Conservation (phyloP, 768 basidiomycete genomes). For the Lyophyllum decastes region DNA sequence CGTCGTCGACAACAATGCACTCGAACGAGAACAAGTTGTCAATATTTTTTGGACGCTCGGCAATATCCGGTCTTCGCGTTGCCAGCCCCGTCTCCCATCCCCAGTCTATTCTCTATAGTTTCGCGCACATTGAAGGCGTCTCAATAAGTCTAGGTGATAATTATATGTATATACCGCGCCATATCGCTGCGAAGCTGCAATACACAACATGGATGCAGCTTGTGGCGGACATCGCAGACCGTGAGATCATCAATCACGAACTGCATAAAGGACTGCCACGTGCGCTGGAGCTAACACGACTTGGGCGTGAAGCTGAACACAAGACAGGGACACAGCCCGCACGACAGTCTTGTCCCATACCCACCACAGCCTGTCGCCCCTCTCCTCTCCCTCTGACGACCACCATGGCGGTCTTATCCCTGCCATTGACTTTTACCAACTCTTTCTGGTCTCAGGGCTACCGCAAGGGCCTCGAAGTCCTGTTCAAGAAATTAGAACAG, state of each 20-base stretch:
- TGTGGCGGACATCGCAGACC: background rate
- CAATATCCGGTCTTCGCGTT: slow-evolving; percentile 22
- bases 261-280: background rate
- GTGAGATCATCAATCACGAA: background rate
- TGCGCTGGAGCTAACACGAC: background rate
- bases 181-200: background rate
- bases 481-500: slow-evolving; percentile 79
- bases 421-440: slow-evolving; percentile 87
- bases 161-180: background rate
- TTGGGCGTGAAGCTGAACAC: background rate
- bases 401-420: slow-evolving; percentile 82
- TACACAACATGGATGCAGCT: background rate
- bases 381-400: background rate
- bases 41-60: slow-evolving; percentile 33
- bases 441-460: slow-evolving; percentile 97
- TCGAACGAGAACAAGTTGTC: slow-evolving; percentile 2
- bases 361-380: background rate
- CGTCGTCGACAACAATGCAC: slow-evolving; percentile 7
- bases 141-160: background rate
- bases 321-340: background rate
- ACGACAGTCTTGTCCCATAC: slow-evolving; percentile 1
- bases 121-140: background rate
- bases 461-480: slow-evolving; percentile 75
- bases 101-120: background rate
- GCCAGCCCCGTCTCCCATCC: background rate